phyloP scores from a whole-genome alignment of 75 land plant genomes.

The Pinus tabuliformis region DNA sequence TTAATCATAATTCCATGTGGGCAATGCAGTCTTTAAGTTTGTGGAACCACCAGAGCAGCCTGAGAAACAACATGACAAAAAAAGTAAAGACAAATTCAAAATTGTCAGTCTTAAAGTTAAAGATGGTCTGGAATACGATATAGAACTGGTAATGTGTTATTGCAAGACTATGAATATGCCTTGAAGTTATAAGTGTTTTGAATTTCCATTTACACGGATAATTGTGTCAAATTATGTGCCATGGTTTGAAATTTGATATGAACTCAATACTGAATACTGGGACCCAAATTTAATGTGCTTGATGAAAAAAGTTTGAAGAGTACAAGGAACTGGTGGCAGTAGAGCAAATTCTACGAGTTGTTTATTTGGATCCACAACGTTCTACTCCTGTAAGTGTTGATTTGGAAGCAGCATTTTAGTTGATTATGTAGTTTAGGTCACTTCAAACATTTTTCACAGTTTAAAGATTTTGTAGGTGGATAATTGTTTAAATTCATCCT shows the following conservation, averaged over 20 bases:
- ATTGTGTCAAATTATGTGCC: not conserved
- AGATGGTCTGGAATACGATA: conserved; percentile 35
- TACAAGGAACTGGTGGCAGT: conserved; percentile 76
- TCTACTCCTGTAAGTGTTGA: conserved; percentile 65
- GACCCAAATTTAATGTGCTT: not conserved
- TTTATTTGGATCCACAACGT: conserved; percentile 73
- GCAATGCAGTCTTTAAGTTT: conserved; percentile 41
- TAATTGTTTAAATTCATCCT: not conserved
- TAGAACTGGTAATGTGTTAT: conserved; percentile 35
- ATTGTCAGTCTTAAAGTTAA: conserved; percentile 51
- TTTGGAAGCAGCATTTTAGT: conserved; percentile 4
- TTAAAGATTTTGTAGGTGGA: not conserved
- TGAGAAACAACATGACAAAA: conserved; percentile 32
- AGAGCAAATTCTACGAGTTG: conserved; percentile 81
- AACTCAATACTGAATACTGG: not conserved
- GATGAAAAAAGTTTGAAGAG: conserved; percentile 75
- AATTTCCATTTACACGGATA: not conserved
- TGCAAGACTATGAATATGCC: not conserved
- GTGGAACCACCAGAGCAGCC: conserved; percentile 45
- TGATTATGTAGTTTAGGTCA: not conserved
- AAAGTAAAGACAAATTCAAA: conserved; percentile 48
- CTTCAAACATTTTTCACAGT: not conserved
- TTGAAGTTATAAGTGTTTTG: not conserved
- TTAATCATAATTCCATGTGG: not conserved
- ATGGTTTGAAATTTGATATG: conserved; percentile 3